Evolutionary conservation across 1,284 basidiomycete species (phyloP).

Genomic region (Hemileia vastatrix): DNA sequence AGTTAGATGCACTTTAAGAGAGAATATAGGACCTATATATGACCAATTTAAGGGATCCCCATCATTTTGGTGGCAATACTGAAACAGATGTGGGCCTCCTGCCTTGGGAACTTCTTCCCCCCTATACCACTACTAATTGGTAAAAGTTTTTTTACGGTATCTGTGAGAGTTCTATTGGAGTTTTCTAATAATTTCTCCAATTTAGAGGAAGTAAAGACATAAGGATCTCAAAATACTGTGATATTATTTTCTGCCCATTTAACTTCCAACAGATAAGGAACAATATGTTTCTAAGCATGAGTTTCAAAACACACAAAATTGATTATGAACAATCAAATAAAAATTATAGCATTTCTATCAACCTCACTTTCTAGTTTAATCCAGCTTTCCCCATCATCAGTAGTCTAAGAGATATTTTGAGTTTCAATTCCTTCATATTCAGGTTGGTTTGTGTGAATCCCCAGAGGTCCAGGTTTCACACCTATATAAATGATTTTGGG

Average conservation of each 20-base stretch:
- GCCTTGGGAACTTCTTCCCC: not conserved
- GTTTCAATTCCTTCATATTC: conserved; percentile 28
- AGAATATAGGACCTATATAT: conserved; percentile 24
- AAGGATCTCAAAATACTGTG: conserved; percentile 30
- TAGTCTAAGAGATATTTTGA: conserved; percentile 26
- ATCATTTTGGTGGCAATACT: conserved; percentile 25
- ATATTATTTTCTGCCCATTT: too few relatives aligned
- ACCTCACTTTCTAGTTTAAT: conserved; percentile 24
- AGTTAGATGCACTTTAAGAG: not conserved
- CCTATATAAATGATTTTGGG: conserved; percentile 29
- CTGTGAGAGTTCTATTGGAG: not conserved
- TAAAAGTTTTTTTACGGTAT: conserved; percentile 17
- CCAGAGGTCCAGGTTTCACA: conserved; percentile 25
- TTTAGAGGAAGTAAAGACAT: conserved; percentile 26
- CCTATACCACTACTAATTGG: conserved; percentile 28
- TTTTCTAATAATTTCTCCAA: conserved; percentile 18
- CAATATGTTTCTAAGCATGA: not conserved
- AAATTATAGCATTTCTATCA: conserved; percentile 27
- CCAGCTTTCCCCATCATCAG: conserved; percentile 28
- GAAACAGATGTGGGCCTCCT: conserved; percentile 24
- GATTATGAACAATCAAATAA: conserved; percentile 3
- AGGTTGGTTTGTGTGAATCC: conserved; percentile 12
- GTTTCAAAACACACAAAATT: not conserved
- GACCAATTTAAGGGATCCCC: conserved; percentile 24
- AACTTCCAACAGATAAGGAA: too few relatives aligned